Base-by-base conservation (phyloP, 306 rosid genomes). In the Castanospermum australe region DNA sequence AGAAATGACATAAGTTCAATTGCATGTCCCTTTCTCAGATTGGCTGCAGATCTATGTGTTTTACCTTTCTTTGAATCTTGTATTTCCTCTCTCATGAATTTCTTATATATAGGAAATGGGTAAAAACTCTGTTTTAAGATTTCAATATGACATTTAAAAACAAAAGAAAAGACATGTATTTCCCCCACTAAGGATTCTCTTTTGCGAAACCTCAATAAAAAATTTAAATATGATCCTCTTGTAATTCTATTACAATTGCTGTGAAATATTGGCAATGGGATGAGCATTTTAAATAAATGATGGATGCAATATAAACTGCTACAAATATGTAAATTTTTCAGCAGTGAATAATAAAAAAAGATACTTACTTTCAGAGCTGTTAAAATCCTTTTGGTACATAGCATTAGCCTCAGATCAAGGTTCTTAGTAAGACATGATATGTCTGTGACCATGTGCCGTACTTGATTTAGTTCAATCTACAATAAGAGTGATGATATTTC, bases 401-500 rank as follows among this genome's bases (percentile, higher is more conserved):
- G 48, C 87, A 83, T 73, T 67, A 90, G 67, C 65, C 94, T 88
- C 73, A 90, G 68, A 78, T 88, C 94, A 78, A 81, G 36, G 44
- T 81, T 83, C 86, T 83, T 82, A 20, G 38, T 44, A 55, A 73
- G 68, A 83, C 86, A 86, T 5, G 91, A 88, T 12, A 88, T 61
- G 81, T 86, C 87, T 5, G 32, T 45, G 15, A 86, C 84, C 92
- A 90, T 63, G 63, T 72, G 64, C n/a, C 89, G 90, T 14, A 75
- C 32, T 36, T 30, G 82, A 20, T 82, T 76, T 17, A 82, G 85
- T 57, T 86, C 81, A 35, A 82, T 57, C 94, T 90, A 41, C 74
- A 77, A 52, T 21, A 17, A 20, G 48, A 61, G 35, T 33, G 32
- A 8, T 21, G 7, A 39, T 57, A 11, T 67, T 51, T 51, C 70